A percentile compares a stretch with the other conserved stretches of the same genome.
phyloP scores from a whole-genome alignment of 169 alveolate species.

The Besnoitia besnoiti region DNA sequence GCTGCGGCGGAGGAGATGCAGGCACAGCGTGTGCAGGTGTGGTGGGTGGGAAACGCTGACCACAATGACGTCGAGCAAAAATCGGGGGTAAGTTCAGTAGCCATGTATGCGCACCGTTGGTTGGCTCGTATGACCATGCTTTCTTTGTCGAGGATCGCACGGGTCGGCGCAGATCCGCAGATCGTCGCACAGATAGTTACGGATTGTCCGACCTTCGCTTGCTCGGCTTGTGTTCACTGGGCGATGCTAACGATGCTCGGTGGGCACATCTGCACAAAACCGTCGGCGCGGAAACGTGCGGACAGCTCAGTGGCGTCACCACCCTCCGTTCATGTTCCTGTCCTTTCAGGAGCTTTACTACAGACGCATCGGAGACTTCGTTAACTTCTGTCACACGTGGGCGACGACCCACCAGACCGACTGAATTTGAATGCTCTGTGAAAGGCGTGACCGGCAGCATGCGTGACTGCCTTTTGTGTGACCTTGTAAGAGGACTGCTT shows the following conservation, averaged over 20 bases:
- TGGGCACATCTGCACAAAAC: no score
- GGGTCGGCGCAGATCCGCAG: no score
- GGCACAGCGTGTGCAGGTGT: constrained; percentile 71
- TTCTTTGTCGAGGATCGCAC: no score
- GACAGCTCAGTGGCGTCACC: no score
- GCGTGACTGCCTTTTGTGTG: no score
- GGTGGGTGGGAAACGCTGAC: constrained; percentile 82
- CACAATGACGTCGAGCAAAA: constrained; percentile 78
- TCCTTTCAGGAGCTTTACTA: constrained; percentile 17
- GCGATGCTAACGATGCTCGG: no score
- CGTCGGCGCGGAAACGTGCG: no score
- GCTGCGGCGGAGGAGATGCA: constrained; percentile 29
- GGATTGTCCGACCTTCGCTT: no score
- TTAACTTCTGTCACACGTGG: not conserved
- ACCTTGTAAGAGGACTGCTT: no score
- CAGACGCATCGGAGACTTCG: constrained; percentile 13
- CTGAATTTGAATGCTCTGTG: not conserved
- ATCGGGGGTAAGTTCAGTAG: constrained; percentile 61
- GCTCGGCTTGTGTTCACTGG: no score
- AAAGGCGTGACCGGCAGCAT: not conserved
- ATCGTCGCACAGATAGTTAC: no score
- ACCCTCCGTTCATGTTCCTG: not conserved
- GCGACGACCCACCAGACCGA: not conserved
- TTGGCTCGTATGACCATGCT: not conserved
- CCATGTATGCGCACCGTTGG: not conserved